These are phyloP conservation scores for Polytrichum formosum DNA, from an alignment of 225 moss, liverwort and hornwort genomes.

Conservation along the genomic window DNA sequence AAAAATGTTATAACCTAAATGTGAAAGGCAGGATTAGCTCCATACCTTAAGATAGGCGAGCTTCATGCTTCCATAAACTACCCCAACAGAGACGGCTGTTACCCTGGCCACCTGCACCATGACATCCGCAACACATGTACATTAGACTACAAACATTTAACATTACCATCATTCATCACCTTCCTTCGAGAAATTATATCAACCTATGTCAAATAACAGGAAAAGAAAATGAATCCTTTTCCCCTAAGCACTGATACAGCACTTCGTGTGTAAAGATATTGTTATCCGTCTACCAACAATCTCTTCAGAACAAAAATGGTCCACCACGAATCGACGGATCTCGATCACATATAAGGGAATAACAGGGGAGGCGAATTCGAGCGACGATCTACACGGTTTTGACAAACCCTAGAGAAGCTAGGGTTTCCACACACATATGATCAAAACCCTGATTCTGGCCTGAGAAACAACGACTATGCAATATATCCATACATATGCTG, in stretches of 20 bases:
- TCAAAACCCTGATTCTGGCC: background rate
- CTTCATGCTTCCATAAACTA: constrained; percentile 65
- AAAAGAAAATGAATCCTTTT: no score
- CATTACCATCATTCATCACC: no score
- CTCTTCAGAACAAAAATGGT: no score
- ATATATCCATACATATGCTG: no score
- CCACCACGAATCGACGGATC: background rate
- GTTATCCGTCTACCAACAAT: no score
- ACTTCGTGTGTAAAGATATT: no score
- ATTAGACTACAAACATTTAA: no score
- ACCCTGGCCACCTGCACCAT: constrained; percentile 61
- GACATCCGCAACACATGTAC: no score
- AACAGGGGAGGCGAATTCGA: background rate
- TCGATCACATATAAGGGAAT: background rate
- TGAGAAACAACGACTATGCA: no score
- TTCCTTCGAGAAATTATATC: no score
- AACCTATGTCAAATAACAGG: no score
- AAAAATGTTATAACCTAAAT: background rate
- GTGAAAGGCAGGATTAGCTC: background rate
- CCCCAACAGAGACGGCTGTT: constrained; percentile 54
- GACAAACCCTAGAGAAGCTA: background rate
- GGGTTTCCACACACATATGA: background rate
- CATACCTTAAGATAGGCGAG: constrained; percentile 64
- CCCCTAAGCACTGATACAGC: no score
- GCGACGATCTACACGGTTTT: background rate